Evolutionary conservation across 164 flowering plant species (phyloP), one percentile per base, ranked within the genome.

Genomic region (Vitis rotundifolia): DNA sequence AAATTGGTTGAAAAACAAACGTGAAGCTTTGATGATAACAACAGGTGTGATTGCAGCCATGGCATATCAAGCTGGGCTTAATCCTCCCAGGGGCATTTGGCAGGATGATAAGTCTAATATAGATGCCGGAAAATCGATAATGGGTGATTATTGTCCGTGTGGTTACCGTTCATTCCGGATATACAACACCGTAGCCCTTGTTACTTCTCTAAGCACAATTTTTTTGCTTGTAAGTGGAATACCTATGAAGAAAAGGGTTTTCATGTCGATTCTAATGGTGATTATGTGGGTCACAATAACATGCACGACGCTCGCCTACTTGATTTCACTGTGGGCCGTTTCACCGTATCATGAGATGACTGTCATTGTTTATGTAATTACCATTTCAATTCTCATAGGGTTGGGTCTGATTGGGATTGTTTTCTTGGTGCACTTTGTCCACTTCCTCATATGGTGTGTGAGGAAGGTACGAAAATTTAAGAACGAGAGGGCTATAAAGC

Each of bases 391-490:
- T n/a, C 1, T 31, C 15, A 18, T 48, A 44, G 47, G 65, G 65
- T 62, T 62, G 18, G 37, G 65, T 18, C 65, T 62, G 50, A 44
- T 62, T 44, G 3, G 28, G 16, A 48, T 62, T 15, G 65, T 62
- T 14, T 15, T 44, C n/a, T 44, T 62, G n/a, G 1, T 12, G 9
- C 37, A 62, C 37, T 8, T 61, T 5, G 48, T 47, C 1, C 31
- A 1, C 9, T 13, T 61, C 12, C 12, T 11, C 64, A 3, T 31
- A 11, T 29, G 13, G 31, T 10, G 3, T 14, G 11, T 28, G 64
- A 19, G 48, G 64, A 61, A 61, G 63, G 10, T 26, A 9, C n/a
- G 64, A 47, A 26, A 11, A 6, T 0, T 61, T 7, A 61, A 29
- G 48, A 31, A 61, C 1, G 29, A 61, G 59, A 56, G 18, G 58